phyloP scores from a whole-genome alignment of 768 basidiomycete species.

The Boletus huronensis region DNA sequence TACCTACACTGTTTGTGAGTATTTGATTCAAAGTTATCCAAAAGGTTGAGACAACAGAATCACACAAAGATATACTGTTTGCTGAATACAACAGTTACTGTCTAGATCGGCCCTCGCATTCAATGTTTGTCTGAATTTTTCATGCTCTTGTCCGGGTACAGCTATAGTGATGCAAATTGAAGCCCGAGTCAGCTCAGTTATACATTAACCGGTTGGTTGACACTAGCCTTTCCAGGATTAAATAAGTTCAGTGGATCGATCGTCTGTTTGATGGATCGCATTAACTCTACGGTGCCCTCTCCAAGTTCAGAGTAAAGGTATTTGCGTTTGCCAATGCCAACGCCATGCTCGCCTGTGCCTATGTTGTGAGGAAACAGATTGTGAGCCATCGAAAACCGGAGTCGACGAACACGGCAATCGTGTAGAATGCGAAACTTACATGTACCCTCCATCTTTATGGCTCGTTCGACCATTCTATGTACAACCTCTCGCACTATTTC shows the following conservation, averaged over 20 bases:
- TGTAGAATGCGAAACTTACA: slow-evolving; percentile 40
- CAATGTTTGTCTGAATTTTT: slow-evolving; percentile 4
- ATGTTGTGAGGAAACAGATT: not conserved
- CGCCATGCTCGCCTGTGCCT: slow-evolving; percentile 85
- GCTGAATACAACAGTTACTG: too few relatives aligned
- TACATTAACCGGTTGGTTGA: not conserved
- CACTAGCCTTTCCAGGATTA: slow-evolving; percentile 79
- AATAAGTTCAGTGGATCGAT: slow-evolving; percentile 75
- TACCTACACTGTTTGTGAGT: too few relatives aligned
- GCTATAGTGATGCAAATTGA: not conserved
- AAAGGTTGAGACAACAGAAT: too few relatives aligned
- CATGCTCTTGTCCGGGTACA: slow-evolving; percentile 27
- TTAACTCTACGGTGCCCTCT: slow-evolving; percentile 73
- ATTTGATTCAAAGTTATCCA: too few relatives aligned
- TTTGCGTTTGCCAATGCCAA: slow-evolving; percentile 79
- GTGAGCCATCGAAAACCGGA: not conserved
- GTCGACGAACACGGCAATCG: not conserved
- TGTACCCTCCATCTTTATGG: slow-evolving; percentile 69
- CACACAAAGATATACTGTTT: too few relatives aligned
- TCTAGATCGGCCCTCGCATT: not conserved
- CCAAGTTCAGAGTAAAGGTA: slow-evolving; percentile 84
- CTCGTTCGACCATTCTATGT: slow-evolving; percentile 61
- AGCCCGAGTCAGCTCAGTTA: not conserved
- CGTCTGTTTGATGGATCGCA: slow-evolving; percentile 75
- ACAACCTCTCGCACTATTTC: slow-evolving; percentile 43